Evolutionary conservation across 495 filamentous ascomycete genomes (phyloP).

Genomic region (Daldinia loculata): DNA sequence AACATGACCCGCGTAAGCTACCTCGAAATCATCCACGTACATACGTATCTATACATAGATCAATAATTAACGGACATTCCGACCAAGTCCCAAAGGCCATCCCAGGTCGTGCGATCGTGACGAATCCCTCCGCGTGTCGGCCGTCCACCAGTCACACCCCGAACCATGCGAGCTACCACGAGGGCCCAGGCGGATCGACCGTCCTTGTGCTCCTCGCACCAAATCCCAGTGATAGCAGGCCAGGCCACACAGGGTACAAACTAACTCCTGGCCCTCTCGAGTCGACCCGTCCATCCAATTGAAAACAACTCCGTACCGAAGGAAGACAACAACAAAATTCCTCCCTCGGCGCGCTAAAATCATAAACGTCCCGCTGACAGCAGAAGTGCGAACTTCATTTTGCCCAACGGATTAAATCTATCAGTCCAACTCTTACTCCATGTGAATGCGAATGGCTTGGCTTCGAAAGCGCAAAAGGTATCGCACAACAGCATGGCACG

Average conservation of each 20-base stretch:
- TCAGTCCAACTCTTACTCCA: constrained; percentile 47
- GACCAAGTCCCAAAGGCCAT: constrained; percentile 10
- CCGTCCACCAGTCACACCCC: constrained; percentile 33
- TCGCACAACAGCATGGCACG: constrained; percentile 48
- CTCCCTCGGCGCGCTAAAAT: constrained; percentile 20
- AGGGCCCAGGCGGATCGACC: constrained; percentile 36
- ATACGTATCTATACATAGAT: constrained; percentile 31
- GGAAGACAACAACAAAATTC: neutral
- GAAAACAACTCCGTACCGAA: constrained; percentile 38
- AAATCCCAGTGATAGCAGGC: constrained; percentile 5
- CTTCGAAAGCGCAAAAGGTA: constrained; percentile 48
- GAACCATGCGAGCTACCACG: constrained; percentile 24
- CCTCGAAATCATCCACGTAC: neutral
- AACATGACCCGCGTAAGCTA: neutral
- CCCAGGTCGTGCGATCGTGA: constrained; percentile 30
- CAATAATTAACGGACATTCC: constrained; percentile 17
- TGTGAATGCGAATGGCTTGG: constrained; percentile 42
- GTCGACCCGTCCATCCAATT: constrained; percentile 24
- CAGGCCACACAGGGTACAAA: constrained; percentile 25
- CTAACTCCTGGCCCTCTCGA: constrained; percentile 29
- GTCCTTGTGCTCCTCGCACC: constrained; percentile 22
- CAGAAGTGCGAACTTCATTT: constrained; percentile 51
- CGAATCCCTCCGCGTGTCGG: constrained; percentile 36
- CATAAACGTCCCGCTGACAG: constrained; percentile 41
- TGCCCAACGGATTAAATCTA: constrained; percentile 50